Evolutionary conservation across 2,329 filamentous ascomycete genomes (phyloP), one percentile per base, ranked within the genome.

Genomic region (Hysterium pulicare): DNA sequence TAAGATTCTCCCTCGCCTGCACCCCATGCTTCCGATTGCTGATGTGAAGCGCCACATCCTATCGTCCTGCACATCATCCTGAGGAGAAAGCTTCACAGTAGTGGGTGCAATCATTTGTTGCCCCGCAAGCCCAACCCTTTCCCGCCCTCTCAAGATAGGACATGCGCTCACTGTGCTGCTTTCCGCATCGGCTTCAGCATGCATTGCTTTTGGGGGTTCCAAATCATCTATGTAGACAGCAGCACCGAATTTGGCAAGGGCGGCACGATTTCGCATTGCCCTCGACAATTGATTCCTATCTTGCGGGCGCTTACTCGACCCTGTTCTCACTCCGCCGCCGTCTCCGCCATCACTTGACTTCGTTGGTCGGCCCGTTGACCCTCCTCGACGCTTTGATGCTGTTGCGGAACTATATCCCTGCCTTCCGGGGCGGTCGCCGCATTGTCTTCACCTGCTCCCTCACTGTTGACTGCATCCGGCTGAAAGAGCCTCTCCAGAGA

Each of bases 401-500:
- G 51, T 53, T 63, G 59, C 58, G 61, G 63, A 59, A 55, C 51
- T 45, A 43, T 39, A 60, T 57, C 64, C 62, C 57, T 62, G 54
- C 56, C 53, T 56, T 66, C 61, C 59, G 60, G 49, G 49, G 49
- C 49, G 48, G 51, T 59, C 54, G 57, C 50, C 51, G 54, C 59
- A 51, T 51, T 58, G 44, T 61, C 56, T 49, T 61, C 58, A 45
- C 55, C 46, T 33, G 36, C 58, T 47, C 55, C 55, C 51, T 58
- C 59, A 47, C 64, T 59, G 56, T 50, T 55, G 45, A 54, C 56
- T 44, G 48, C 50, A 43, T 49, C 63, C 59, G 65, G 61, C 57
- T 66, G 64, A 57, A 77, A 75, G 45, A 79, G 68, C 45, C 69
- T 64, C 47, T 78, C 71, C 46, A 83, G 62, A 49, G 88, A 87